Conservation (phyloP, 1,139 yeast species). For the Meyerozyma smithsonii region DNA sequence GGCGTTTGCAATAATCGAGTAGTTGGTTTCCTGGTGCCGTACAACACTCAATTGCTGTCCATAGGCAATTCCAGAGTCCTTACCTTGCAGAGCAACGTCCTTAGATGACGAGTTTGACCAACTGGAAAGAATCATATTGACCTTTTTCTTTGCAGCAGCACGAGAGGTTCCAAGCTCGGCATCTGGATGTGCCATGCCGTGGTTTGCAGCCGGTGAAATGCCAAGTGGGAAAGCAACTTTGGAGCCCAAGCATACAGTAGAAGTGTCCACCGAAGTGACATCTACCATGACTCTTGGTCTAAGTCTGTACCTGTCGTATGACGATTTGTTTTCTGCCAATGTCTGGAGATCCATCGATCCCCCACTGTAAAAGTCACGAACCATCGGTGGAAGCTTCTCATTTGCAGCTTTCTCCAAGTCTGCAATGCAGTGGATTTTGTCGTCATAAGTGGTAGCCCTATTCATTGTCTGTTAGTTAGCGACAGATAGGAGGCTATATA, state of each 20-base stretch:
- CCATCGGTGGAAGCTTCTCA: slow-evolving; percentile 1
- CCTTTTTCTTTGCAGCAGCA: slow-evolving; percentile 6
- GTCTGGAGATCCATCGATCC: not conserved
- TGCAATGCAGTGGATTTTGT: slow-evolving; percentile 1
- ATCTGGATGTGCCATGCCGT: slow-evolving; percentile 7
- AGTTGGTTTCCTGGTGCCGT: not conserved
- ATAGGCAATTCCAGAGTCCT: not conserved
- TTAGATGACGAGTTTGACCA: not conserved
- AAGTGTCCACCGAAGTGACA: not conserved
- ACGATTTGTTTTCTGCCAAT: not conserved
- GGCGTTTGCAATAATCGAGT: slow-evolving; percentile 12
- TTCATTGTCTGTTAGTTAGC: too few relatives aligned
- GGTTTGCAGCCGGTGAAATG: slow-evolving; percentile 1
- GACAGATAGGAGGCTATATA: too few relatives aligned
- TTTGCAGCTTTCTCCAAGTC: slow-evolving; percentile 2
- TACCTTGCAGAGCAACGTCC: slow-evolving; percentile 1
- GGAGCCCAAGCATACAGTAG: not conserved
- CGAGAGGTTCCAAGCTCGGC: slow-evolving; percentile 7
- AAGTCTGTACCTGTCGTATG: slow-evolving; percentile 1
- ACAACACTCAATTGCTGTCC: slow-evolving; percentile 2
- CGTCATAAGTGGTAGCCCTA: not conserved
- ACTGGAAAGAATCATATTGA: slow-evolving; percentile 4
- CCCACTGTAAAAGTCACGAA: not conserved
- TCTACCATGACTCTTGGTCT: slow-evolving; percentile 1
- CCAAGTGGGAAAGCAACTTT: slow-evolving; percentile 1